Base-by-base conservation (phyloP, 2,329 filamentous ascomycete species). In the Botrytis sinoallii region DNA sequence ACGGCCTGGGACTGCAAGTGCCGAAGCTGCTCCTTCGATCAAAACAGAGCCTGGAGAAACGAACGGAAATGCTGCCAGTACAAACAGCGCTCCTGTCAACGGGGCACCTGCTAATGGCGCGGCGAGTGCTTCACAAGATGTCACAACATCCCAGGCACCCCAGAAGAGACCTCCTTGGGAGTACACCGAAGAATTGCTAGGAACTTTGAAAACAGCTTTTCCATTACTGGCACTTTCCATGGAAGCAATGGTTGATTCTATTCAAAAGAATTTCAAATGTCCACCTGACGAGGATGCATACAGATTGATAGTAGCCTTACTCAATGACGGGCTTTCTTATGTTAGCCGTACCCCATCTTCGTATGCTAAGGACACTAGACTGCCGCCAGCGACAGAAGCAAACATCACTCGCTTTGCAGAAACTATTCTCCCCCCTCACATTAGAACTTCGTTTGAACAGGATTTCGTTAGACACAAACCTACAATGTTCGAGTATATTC, bases 201-300 rank as follows among this genome's bases (percentile, higher is more conserved):
- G 94, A 48, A 93, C 94, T 44, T 90, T 99, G 71, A 98, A 99
- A 86, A 98, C 96, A 10, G 95, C 95, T 0, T 99, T 98, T 86
- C 96, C 96, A 38, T 87, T 99, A 29, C 88, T 99, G 78, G 96
- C 97, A 16, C 85, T 98, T 61, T 98, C 95, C 0, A 98, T 99
- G 96, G 96, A 99, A 84, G 97, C 95, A 0, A 99, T 98, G 94
- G 95, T 98, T 44, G 96, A 99, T 81, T 95, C 98, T 83, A 97
- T 99, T 74, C 93, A 96, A 82, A 98, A 98, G 86, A 92, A 98
- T 83, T 99, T 99, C 88, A 99, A 99, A 84, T 98, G 96, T 79
- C 95, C 95, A 22, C 95, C 95, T 0, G 96, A 99, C 79, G 96
- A 99, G 82, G 96, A 99, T 84, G 97, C 96, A 3, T 98, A 98